These are phyloP conservation scores for Ashbya aceris DNA, from an alignment of 1,139 yeast species.

Conservation along the genomic window DNA sequence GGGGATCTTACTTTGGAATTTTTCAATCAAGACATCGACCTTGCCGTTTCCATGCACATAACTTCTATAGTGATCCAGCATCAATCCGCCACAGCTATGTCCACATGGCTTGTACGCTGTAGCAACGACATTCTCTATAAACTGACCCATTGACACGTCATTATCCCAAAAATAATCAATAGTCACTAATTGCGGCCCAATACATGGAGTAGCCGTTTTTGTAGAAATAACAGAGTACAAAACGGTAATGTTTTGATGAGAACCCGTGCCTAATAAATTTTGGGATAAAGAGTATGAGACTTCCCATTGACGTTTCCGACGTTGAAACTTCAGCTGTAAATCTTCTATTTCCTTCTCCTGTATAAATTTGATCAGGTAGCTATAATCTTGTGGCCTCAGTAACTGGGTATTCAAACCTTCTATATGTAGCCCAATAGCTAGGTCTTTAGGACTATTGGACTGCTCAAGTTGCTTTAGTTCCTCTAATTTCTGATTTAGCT, in stretches of 20 bases:
- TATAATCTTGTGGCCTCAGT: conserved; percentile 24
- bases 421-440: conserved; percentile 11
- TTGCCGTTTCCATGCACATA: conserved; percentile 87
- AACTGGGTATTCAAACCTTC: conserved; percentile 19
- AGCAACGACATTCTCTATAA: conserved; percentile 70
- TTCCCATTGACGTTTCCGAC: conserved; percentile 52
- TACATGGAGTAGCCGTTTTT: conserved; percentile 82
- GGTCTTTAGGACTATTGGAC: conserved; percentile 14
- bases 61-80: conserved; percentile 70
- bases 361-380: conserved; percentile 27
- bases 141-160: conserved; percentile 84
- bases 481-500: conserved; percentile 32
- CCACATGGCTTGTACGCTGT: conserved; percentile 60
- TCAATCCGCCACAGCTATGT: conserved; percentile 69
- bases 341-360: conserved; percentile 34
- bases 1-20: conserved; percentile 45
- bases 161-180: conserved; percentile 87
- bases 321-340: conserved; percentile 31
- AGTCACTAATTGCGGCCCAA: conserved; percentile 75
- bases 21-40: conserved; percentile 67
- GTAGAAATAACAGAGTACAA: conserved; percentile 76
- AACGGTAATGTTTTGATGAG: conserved; percentile 70
- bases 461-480: conserved; percentile 25
- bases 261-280: conserved; percentile 51
- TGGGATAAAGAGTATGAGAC: conserved; percentile 41